These are phyloP conservation scores for Leccinum longicurvipes DNA, from an alignment of 768 basidiomycete genomes.

Conservation along the genomic window DNA sequence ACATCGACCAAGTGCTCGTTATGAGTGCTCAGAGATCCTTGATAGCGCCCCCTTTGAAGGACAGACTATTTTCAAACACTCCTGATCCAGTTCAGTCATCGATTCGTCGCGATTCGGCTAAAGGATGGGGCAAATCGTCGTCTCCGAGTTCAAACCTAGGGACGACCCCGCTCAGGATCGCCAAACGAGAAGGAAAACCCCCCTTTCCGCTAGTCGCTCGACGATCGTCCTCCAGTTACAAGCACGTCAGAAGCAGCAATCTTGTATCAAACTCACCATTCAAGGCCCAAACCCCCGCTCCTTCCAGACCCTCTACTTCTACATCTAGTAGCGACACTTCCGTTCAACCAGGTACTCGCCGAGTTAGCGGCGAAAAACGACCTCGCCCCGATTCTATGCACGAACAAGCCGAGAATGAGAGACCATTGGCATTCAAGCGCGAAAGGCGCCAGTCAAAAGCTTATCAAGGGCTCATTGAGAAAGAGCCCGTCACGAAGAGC, in stretches of 20 bases:
- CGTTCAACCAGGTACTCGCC: conserved; percentile 30
- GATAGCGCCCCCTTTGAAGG: conserved; percentile 48
- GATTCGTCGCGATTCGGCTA: conserved; percentile 59
- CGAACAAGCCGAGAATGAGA: conserved; percentile 69
- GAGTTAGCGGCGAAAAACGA: conserved; percentile 76
- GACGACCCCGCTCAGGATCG: conserved; percentile 69
- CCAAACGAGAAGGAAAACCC: conserved; percentile 57
- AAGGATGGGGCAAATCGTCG: conserved; percentile 57
- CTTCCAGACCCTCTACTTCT: conserved; percentile 30
- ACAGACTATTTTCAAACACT: conserved; percentile 59
- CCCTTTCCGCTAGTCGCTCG: conserved; percentile 57
- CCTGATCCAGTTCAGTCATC: conserved; percentile 63
- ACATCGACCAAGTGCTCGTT: conserved; percentile 1
- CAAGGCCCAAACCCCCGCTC: conserved; percentile 60
- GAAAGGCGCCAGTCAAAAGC: conserved; percentile 73
- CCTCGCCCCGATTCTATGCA: conserved; percentile 70
- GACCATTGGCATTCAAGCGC: conserved; percentile 64
- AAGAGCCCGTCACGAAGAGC: conserved; percentile 78
- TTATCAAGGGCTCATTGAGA: conserved; percentile 69
- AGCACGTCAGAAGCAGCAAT: conserved; percentile 70
- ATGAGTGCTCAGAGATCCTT: conserved; percentile 29
- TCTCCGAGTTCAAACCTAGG: conserved; percentile 22
- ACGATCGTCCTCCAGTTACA: conserved; percentile 74
- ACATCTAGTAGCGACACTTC: conserved; percentile 5
- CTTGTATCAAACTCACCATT: conserved; percentile 88